Conservation (phyloP, 2,329 filamentous ascomycete genomes). For the Knufia petricola region DNA sequence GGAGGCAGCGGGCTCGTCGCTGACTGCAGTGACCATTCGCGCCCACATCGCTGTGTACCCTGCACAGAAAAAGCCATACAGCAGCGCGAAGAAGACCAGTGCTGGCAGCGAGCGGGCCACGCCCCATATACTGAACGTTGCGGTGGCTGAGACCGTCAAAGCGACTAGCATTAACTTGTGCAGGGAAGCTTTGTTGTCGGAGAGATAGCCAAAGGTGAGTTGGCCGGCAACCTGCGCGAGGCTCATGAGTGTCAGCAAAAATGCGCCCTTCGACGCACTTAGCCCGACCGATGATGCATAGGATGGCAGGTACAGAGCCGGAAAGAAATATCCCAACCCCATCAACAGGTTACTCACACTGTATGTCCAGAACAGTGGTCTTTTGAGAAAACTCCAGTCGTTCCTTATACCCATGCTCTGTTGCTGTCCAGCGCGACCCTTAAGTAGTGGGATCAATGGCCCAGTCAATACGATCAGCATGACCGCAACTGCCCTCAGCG, state of each 20-base stretch:
- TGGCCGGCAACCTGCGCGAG: conserved; percentile 27
- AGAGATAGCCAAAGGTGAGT: conserved; percentile 28
- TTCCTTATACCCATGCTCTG: conserved; percentile 13
- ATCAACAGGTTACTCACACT: conserved; percentile 32
- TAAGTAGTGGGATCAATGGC: conserved; percentile 33
- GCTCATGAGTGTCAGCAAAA: conserved; percentile 19
- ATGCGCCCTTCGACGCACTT: conserved; percentile 11
- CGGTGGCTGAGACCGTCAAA: conserved; percentile 31
- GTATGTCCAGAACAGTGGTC: conserved; percentile 37
- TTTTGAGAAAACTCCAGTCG: conserved; percentile 29
- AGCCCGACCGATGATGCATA: conserved; percentile 25
- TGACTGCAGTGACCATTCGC: conserved; percentile 27
- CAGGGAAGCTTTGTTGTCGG: conserved; percentile 33
- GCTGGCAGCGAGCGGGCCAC: conserved; percentile 33
- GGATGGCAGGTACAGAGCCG: conserved; percentile 31
- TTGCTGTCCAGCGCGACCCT: conserved; percentile 22
- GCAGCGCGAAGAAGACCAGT: conserved; percentile 33
- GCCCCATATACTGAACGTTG: conserved; percentile 41
- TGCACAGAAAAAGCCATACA: conserved; percentile 38
- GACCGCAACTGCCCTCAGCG: conserved; percentile 36
- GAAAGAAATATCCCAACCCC: conserved; percentile 31
- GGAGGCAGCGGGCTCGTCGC: conserved; percentile 12
- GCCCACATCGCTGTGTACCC: conserved; percentile 38
- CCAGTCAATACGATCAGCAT: conserved; percentile 29
- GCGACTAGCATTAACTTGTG: conserved; percentile 36